Evolutionary conservation across 129 eudicot species (phyloP).

Genomic region (Artemisia argyi): DNA sequence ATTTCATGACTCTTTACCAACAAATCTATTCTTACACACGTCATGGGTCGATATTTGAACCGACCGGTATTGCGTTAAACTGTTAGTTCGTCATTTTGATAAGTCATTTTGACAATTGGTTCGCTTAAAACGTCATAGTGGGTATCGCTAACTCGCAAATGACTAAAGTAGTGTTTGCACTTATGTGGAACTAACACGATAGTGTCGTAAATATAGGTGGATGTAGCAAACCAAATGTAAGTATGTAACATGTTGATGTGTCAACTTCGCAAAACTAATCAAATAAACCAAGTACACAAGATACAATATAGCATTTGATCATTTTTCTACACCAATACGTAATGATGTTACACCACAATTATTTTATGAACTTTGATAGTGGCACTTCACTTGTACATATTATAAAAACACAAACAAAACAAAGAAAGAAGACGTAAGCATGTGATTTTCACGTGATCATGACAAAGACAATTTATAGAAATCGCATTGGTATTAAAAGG

Average conservation of each 20-base stretch:
- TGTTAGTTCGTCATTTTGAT: too few species aligned
- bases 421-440: slow-evolving; percentile 20
- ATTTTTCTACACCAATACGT: not conserved
- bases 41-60: too few species aligned
- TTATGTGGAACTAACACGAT: not conserved
- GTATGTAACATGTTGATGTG: not conserved
- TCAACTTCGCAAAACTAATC: not conserved
- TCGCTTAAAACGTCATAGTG: too few species aligned
- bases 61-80: too few species aligned
- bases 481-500: too few species aligned
- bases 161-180: not conserved
- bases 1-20: slow-evolving; percentile 13
- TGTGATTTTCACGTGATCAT: slow-evolving; percentile 36
- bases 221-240: too few species aligned
- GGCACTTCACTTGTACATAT: slow-evolving; percentile 22
- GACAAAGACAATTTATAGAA: slow-evolving; percentile 16
- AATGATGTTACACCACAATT: not conserved
- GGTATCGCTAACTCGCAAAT: too few species aligned
- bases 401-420: slow-evolving; percentile 2
- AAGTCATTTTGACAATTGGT: too few species aligned
- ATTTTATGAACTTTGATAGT: not conserved
- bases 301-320: not conserved
- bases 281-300: not conserved
- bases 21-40: not conserved
- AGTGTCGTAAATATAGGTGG: not conserved